Base-by-base conservation (phyloP, 306 rosid species). In the Echinosophora koreensis region DNA sequence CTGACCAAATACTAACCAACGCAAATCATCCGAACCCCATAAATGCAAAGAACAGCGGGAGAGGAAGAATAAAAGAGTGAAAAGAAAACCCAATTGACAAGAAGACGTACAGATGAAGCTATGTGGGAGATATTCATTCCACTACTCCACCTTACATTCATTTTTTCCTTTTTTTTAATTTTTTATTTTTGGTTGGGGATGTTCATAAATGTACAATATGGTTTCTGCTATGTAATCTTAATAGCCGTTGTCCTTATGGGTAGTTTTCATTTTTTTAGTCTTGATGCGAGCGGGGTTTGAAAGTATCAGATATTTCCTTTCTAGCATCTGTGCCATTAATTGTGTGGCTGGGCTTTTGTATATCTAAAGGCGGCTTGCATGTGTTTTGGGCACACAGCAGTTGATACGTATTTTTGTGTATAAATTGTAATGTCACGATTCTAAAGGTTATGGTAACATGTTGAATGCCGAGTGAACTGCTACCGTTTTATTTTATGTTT, bases 1-100 rank as follows among this genome's bases (percentile, higher is more conserved):
- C 90, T 80, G 83, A 87, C 88, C 85, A 64, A 77, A 35, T 67
- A 75, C 86, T 73, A 68, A 77, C 80, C 79, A 78, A 73, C 34
- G 69, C 71, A 75, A 67, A 84, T 66, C 54, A 66, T 77, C 74
- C 32, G 61, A 83, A 75, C 87, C 86, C 81, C 82, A 41, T 76
- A 49, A 57, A 74, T 70, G 79, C 77, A 84, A 87, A 75, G 86
- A 84, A 68, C 63, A 42, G 86, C n/a, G 83, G 81, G 79, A 85
- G 84, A 52, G 87, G 79, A 80, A 76, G 50, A 80, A 62, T 57
- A 58, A 14, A 79, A 34, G 42, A 63, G 58, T 73, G 68, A 11
- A 55, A 55, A 79, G 80, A 76, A 67, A 77, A 70, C 77, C 83
- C 58, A 70, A 75, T 82, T 54, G 76, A 76, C 79, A 64, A 74